Base-by-base conservation (phyloP, 208 protist genomes). In the Trypanosoma mega region DNA sequence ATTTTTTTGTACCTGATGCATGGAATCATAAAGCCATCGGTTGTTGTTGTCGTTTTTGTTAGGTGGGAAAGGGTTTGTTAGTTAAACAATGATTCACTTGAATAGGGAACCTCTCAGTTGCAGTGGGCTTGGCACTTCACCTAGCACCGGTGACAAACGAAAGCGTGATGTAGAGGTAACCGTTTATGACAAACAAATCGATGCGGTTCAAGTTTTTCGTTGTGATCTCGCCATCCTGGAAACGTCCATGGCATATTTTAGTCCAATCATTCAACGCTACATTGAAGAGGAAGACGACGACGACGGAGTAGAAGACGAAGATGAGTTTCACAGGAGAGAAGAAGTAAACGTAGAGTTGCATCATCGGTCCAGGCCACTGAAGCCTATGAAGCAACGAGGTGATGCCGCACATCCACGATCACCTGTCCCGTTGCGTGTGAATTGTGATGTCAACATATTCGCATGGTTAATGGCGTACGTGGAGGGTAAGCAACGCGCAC, bases 401-500 rank as follows among this genome's bases (percentile, higher is more conserved):
- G 8, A 39, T 12, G 12, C 34, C 12, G 34, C 34, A 20, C 12
- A 12, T 30, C 16, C 39, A 26, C 36, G 51, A 12, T 33, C 41
- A 14, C 58, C 70, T 4, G 49, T 92, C 39, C 68, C 70, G 21
- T 58, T 92, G 0, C 74, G 75, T 36, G 86, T 83, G 6, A 87
- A 82, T 50, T 93, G 86, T 54, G 80, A 89, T 11, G 57, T 87
- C 45, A 37, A 37, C 41, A 80, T 83, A 9, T 93, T 93, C 55
- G 55, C 76, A 12, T 93, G 86, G 82, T 63, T 93, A n/a, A 60
- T 93, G 45, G 34, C 67, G 23, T 86, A 82, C 70, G 41, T 90
- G 1, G 31, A 80, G 31, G 80, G 67, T 3, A 68, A 78, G 18
- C 23, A 61, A n/a, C 76, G 69, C 0, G 44, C 52, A 24, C 53